Conservation (phyloP, 1,284 basidiomycete genomes). For the Irpex sp. region DNA sequence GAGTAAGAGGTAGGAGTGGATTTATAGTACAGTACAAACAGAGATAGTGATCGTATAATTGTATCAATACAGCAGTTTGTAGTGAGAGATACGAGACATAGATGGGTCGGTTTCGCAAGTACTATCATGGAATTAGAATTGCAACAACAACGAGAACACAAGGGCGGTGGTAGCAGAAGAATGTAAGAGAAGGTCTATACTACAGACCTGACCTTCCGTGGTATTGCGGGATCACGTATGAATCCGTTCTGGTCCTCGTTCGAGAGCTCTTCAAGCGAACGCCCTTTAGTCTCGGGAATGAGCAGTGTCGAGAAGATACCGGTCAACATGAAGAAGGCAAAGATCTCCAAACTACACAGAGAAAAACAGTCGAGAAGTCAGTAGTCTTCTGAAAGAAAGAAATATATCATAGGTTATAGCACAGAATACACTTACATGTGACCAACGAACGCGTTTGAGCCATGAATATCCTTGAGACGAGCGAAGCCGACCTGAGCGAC, state of each 20-base stretch:
- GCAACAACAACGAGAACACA: neutral
- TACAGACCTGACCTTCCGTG: neutral
- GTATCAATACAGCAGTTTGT: too few relatives aligned
- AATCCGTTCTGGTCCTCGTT: conserved; percentile 69
- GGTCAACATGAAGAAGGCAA: conserved; percentile 79
- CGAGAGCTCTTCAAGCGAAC: conserved; percentile 67
- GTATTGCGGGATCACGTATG: conserved; percentile 26
- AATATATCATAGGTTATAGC: too few relatives aligned
- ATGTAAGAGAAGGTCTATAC: neutral
- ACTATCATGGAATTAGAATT: neutral
- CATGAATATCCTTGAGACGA: too few relatives aligned
- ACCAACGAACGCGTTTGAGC: too few relatives aligned
- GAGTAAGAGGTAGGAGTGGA: too few relatives aligned
- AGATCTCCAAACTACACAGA: conserved; percentile 53
- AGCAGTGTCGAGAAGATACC: conserved; percentile 77
- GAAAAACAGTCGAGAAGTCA: neutral
- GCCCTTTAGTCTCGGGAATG: conserved; percentile 72
- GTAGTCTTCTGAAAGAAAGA: neutral
- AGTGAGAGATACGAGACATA: too few relatives aligned
- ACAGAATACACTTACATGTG: too few relatives aligned
- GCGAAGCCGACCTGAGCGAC: neutral
- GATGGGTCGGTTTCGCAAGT: too few relatives aligned
- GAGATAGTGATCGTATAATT: too few relatives aligned
- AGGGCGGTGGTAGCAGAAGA: neutral
- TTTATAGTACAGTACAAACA: too few relatives aligned